Base-by-base conservation (phyloP, 768 basidiomycete genomes). In the Serendipita sp. region DNA sequence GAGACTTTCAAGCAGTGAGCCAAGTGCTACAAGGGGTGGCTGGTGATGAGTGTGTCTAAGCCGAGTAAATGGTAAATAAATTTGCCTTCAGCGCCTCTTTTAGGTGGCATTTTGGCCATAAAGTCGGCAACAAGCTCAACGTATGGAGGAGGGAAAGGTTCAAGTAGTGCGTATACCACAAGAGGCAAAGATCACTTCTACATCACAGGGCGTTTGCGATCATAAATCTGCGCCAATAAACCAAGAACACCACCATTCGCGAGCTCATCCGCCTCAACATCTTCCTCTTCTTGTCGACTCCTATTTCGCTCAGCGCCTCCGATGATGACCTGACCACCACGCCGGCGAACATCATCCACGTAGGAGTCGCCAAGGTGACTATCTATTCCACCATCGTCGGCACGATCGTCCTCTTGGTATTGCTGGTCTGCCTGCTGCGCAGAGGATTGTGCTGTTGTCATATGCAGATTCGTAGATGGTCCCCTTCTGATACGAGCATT, bases 171-270 rank as follows among this genome's bases (percentile, higher is more conserved):
- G 5, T 38, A 38, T 38, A 38, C 38, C 38, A 38, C 38, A 38
- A 5, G 14, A 7, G 38, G 14, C 38, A 38, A 38, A 38, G 1
- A 38, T 38, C 38, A 14, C 14, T 7, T 48, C 56, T 64, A 67
- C 45, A 67, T 60, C 41, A 66, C 68, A 34, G 61, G 63, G 56
- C 67, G 64, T 42, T 68, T 63, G 38, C 67, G 65, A 30, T 70
- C 68, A 72, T 94, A 91, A 60, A 96, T 93, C 75, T 94, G 86
- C 44, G 89, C 86, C 68, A 96, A 70, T 65, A 96, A 69, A 22
- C 88, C 90, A 65, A 95, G 74, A 66, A 96, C 85, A 17, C 93
- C 92, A 0, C 81, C 88, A 72, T 93, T 90, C 68, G 82, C 82
- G 65, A 87, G 68, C 20, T 73, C 76, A 26, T 85, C 85, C 3